Percentiles rank a stretch among this genome's conserved stretches.
phyloP scores from a whole-genome alignment of 2,329 filamentous ascomycete species.

The Penicillium sp. region DNA sequence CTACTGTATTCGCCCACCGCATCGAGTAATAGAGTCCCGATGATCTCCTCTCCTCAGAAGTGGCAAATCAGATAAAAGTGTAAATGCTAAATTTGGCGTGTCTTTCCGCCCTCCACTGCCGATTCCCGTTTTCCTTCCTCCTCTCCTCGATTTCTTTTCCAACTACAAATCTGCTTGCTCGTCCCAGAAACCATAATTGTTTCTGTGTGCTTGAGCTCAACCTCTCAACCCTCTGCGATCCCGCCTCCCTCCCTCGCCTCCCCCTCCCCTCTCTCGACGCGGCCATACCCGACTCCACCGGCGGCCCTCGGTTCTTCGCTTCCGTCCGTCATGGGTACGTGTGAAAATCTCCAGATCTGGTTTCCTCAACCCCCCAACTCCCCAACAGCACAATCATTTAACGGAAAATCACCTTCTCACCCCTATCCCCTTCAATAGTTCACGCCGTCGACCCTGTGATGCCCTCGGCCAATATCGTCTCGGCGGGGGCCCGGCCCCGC shows the following conservation, averaged over 20 bases:
- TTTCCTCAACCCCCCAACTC: neutral
- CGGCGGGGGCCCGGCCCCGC: constrained; percentile 25
- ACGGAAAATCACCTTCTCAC: neutral
- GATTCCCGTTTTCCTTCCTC: constrained; percentile 11
- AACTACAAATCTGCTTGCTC: too few species aligned
- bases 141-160: neutral
- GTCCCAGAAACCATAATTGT: too few species aligned
- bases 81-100: constrained; percentile 7
- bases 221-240: neutral
- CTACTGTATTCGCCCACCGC: too few species aligned
- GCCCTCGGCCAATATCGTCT: constrained; percentile 31
- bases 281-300: constrained; percentile 8
- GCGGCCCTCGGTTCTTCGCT: constrained; percentile 5
- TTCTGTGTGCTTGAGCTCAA: too few species aligned
- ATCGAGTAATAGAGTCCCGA: neutral
- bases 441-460: constrained; percentile 35
- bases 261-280: neutral
- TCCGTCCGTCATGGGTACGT: constrained; percentile 25
- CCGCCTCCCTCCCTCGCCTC: neutral
- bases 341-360: neutral
- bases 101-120: constrained; percentile 7
- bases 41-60: constrained; percentile 8
- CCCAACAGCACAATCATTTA: neutral
- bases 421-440: constrained; percentile 27
- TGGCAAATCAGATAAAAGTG: constrained; percentile 25